These are phyloP conservation scores for Fusarium subtropicale DNA, from an alignment of 2,329 filamentous ascomycete species.

Conservation along the genomic window DNA sequence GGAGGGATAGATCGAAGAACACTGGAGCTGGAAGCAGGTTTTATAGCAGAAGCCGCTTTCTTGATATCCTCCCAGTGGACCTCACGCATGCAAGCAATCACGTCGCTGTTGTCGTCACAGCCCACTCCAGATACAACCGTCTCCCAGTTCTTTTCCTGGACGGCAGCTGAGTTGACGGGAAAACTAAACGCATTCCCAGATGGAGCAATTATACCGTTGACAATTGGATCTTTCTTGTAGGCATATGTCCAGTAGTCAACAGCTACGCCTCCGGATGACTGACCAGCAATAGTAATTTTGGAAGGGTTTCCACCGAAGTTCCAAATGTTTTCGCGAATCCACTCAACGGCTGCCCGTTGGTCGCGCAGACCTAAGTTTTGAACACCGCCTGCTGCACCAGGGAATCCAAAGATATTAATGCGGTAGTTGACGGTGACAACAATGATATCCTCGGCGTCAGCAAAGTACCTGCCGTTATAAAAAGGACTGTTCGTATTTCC, in stretches of 20 bases:
- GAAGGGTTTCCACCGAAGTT: conserved; percentile 47
- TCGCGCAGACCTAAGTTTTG: conserved; percentile 48
- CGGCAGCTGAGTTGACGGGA: conserved; percentile 51
- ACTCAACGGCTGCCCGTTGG: conserved; percentile 49
- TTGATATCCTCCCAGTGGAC: conserved; percentile 53
- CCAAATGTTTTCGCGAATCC: conserved; percentile 50
- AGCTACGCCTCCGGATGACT: conserved; percentile 52
- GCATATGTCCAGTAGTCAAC: conserved; percentile 63
- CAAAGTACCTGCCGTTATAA: conserved; percentile 59
- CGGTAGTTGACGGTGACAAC: conserved; percentile 62
- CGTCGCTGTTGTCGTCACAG: conserved; percentile 50
- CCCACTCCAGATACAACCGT: conserved; percentile 54
- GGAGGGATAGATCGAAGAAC: conserved; percentile 53
- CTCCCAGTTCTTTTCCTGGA: conserved; percentile 57
- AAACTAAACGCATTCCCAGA: conserved; percentile 62
- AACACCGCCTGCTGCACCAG: conserved; percentile 45
- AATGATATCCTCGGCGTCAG: conserved; percentile 57
- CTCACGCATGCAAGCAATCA: conserved; percentile 55
- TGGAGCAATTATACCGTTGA: conserved; percentile 58
- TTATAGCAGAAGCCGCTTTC: conserved; percentile 52
- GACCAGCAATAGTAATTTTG: conserved; percentile 51
- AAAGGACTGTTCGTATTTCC: conserved; percentile 54
- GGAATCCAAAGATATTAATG: conserved; percentile 57
- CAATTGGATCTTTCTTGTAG: conserved; percentile 61
- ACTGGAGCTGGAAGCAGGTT: conserved; percentile 48